A percentile compares a stretch with the other conserved stretches of the same genome.
These are phyloP conservation scores for Ogataea angusta DNA, from an alignment of 805 yeast species.

Conservation along the genomic window DNA sequence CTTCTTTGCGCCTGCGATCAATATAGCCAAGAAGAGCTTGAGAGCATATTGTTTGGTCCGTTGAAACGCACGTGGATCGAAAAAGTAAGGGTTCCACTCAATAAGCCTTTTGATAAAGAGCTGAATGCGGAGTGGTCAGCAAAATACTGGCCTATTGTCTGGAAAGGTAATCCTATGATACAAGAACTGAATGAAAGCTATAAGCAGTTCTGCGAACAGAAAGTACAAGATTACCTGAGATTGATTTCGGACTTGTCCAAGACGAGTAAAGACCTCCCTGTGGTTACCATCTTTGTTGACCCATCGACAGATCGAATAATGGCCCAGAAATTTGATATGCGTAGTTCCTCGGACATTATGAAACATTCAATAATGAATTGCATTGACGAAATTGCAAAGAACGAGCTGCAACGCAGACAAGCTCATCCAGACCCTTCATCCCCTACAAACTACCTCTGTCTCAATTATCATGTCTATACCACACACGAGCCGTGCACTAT, in stretches of 20 bases:
- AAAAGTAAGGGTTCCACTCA: slow-evolving; percentile 46
- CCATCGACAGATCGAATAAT: slow-evolving; percentile 43
- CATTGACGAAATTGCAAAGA: slow-evolving; percentile 58
- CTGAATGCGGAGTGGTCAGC: slow-evolving; percentile 61
- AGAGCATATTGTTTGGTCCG: slow-evolving; percentile 23
- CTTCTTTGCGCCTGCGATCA: slow-evolving; percentile 39
- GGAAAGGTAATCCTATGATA: slow-evolving; percentile 89
- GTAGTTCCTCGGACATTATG: slow-evolving; percentile 47
- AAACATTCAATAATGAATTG: slow-evolving; percentile 76
- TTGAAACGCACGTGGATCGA: slow-evolving; percentile 17
- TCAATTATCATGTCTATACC: slow-evolving; percentile 72
- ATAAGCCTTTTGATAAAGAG: slow-evolving; percentile 72
- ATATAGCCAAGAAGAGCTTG: slow-evolving; percentile 33
- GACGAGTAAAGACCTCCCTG: slow-evolving; percentile 35
- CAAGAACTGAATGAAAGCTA: slow-evolving; percentile 55
- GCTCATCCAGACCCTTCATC: slow-evolving; percentile 1
- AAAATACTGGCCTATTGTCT: slow-evolving; percentile 79
- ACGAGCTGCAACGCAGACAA: slow-evolving; percentile 43
- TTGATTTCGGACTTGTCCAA: slow-evolving; percentile 31
- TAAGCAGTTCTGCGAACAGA: slow-evolving; percentile 40
- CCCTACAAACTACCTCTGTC: slow-evolving; percentile 59
- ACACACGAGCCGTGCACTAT: slow-evolving; percentile 96
- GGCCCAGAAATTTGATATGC: slow-evolving; percentile 38
- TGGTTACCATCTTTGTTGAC: slow-evolving; percentile 63
- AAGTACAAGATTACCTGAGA: slow-evolving; percentile 35